Percentiles rank a stretch among this genome's conserved stretches.
Evolutionary conservation across 495 filamentous ascomycete genomes (phyloP).

Genomic region (Peziza echinospora): DNA sequence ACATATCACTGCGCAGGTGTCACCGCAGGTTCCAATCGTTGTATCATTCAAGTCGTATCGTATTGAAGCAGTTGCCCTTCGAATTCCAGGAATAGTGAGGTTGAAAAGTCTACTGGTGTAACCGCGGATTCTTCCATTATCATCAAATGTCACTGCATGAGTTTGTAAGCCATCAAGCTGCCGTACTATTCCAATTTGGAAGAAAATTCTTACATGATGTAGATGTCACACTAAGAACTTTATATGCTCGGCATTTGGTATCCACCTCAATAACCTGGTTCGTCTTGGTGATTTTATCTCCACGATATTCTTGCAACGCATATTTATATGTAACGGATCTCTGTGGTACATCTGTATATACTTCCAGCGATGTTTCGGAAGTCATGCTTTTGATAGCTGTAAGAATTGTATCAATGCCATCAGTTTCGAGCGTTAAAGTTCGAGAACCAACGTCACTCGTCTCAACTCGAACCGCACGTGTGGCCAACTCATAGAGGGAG

Average conservation of each 20-base stretch:
- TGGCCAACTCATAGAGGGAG: not conserved
- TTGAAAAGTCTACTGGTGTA: not conserved
- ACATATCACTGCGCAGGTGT: not conserved
- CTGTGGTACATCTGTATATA: not conserved
- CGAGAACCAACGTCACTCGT: not conserved
- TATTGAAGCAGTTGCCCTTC: not conserved
- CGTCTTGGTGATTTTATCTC: not conserved
- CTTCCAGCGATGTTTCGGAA: too few relatives aligned
- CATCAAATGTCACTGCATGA: not conserved
- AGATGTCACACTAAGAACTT: not conserved
- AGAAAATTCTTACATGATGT: not conserved
- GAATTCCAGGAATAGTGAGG: not conserved
- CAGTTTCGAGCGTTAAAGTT: not conserved
- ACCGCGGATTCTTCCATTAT: not conserved
- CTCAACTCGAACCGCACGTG: not conserved
- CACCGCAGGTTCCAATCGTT: not conserved
- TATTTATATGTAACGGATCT: not conserved
- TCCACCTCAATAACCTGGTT: not conserved
- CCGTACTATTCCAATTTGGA: not conserved
- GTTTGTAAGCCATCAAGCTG: not conserved
- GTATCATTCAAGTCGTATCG: not conserved
- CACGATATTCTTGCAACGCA: not conserved
- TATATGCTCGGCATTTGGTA: not conserved
- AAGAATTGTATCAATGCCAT: not conserved
- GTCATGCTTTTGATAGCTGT: not conserved